Evolutionary conservation across 441 rosid species (phyloP).

Genomic region (Erodium moschatum): DNA sequence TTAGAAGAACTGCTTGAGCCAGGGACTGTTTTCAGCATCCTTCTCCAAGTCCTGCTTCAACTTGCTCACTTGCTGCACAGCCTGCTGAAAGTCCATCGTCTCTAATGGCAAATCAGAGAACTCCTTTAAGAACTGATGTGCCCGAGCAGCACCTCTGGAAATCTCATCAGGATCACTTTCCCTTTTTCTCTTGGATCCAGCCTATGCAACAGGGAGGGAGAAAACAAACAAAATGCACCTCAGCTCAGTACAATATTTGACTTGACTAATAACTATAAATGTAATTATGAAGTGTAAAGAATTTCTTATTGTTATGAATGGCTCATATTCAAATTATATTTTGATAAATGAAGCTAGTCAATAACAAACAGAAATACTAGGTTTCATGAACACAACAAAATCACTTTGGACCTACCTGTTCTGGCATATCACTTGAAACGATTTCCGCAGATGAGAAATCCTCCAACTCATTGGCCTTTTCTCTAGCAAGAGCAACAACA

Average conservation of each 20-base stretch:
- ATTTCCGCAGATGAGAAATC: slow-evolving; percentile 71
- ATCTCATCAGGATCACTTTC: slow-evolving; percentile 43
- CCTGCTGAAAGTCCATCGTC: slow-evolving; percentile 69
- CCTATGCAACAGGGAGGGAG: slow-evolving; percentile 29
- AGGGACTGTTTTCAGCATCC: slow-evolving; percentile 47
- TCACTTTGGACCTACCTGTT: slow-evolving; percentile 31
- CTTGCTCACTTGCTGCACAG: slow-evolving; percentile 42
- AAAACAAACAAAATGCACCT: background rate
- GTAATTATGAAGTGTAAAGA: too few relatives aligned
- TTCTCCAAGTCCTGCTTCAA: slow-evolving; percentile 58
- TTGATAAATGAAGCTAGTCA: background rate
- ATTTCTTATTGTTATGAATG: background rate
- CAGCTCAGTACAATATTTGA: background rate
- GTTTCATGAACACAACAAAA: slow-evolving; percentile 3
- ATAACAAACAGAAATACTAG: background rate
- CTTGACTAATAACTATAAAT: too few relatives aligned
- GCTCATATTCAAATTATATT: background rate
- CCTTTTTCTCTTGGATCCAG: slow-evolving; percentile 63
- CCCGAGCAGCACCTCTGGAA: slow-evolving; percentile 65
- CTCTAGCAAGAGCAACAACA: slow-evolving; percentile 85
- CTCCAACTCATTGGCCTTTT: slow-evolving; percentile 92
- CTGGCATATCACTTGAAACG: slow-evolving; percentile 31
- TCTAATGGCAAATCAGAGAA: slow-evolving; percentile 84
- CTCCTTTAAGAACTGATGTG: slow-evolving; percentile 61
- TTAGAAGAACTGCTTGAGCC: slow-evolving; percentile 62